Evolutionary conservation across 2,329 filamentous ascomycete species (phyloP).

Genomic region (Coniochaeta hoffmannii): DNA sequence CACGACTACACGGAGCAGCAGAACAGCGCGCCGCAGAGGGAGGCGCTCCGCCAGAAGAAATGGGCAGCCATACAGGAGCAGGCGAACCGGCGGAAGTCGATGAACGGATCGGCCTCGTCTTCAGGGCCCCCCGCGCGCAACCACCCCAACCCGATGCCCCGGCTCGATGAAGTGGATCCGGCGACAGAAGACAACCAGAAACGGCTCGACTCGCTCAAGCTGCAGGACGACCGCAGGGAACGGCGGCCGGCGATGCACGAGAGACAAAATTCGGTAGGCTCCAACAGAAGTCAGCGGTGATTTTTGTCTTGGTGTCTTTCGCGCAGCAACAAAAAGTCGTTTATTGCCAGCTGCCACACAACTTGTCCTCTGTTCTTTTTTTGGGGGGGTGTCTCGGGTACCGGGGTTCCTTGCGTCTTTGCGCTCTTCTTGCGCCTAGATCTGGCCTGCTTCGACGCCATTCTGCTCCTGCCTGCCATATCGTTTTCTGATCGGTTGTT

Average conservation of each 20-base stretch:
- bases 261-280: conserved; percentile 52
- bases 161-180: conserved; percentile 70
- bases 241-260: conserved; percentile 47
- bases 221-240: conserved; percentile 68
- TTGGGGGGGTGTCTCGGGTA: background rate
- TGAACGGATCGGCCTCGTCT: conserved; percentile 26
- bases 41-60: conserved; percentile 73
- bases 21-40: conserved; percentile 79
- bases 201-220: conserved; percentile 79
- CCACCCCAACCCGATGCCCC: conserved; percentile 36
- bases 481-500: background rate
- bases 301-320: conserved; percentile 13
- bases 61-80: conserved; percentile 83
- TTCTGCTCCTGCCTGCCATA: background rate
- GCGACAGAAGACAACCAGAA: conserved; percentile 78
- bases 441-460: background rate
- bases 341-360: background rate
- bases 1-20: conserved; percentile 97
- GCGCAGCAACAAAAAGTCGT: conserved; percentile 1
- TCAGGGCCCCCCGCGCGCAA: conserved; percentile 22
- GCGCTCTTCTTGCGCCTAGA: conserved; percentile 1
- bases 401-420: conserved; percentile 8
- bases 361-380: conserved; percentile 6
- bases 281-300: conserved; percentile 43
- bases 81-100: conserved; percentile 60